A percentile compares a stretch with the other conserved stretches of the same genome.
These are phyloP conservation scores for Tagetes erecta DNA, from an alignment of 129 eudicot genomes.

Conservation along the genomic window DNA sequence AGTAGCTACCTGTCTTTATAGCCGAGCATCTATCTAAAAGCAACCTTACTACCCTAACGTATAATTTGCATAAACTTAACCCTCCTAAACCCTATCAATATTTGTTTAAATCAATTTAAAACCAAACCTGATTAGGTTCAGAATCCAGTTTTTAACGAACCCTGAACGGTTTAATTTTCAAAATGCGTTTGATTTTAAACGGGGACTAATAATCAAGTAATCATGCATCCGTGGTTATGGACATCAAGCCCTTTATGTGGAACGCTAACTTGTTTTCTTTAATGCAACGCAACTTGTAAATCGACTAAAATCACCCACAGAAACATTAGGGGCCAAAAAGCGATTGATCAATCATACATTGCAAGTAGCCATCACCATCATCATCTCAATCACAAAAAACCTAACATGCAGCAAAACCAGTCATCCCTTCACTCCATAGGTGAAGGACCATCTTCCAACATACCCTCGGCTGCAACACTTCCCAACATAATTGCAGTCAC, in stretches of 20 bases:
- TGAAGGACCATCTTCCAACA: constrained; percentile 40
- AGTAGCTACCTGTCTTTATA: too few species aligned
- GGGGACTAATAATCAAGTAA: not conserved
- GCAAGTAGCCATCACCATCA: constrained; percentile 15
- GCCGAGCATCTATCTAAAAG: too few species aligned
- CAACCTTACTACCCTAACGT: too few species aligned
- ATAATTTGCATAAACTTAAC: too few species aligned
- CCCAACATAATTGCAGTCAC: constrained; percentile 81
- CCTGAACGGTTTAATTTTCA: too few species aligned
- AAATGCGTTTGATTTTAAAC: not conserved
- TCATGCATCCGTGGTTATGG: not conserved
- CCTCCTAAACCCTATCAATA: too few species aligned
- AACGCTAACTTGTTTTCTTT: not conserved
- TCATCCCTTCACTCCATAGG: constrained; percentile 55
- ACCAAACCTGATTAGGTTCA: too few species aligned
- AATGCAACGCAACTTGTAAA: not conserved
- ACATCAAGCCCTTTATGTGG: not conserved
- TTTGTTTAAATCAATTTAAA: too few species aligned
- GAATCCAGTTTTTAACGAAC: too few species aligned
- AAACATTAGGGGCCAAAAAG: constrained; percentile 1
- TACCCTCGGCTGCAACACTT: constrained; percentile 37
- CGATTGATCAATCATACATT: not conserved
- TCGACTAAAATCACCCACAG: constrained; percentile 3
- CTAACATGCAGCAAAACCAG: not conserved
- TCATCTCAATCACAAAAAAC: not conserved